Conservation (phyloP, 1,284 basidiomycete genomes). For the Wallemia hederae region DNA sequence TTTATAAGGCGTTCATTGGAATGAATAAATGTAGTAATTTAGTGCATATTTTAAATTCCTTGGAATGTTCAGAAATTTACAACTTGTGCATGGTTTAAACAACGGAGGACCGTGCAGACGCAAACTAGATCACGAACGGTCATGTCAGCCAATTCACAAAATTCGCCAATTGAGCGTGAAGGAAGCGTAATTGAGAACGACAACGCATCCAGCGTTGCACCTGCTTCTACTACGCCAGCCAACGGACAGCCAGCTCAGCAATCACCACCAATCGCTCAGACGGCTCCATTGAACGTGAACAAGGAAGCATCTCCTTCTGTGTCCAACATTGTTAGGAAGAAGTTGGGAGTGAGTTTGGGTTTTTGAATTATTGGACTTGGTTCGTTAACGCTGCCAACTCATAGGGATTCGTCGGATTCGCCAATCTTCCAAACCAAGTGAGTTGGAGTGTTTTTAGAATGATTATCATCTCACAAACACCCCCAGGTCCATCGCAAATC, state of each 20-base stretch:
- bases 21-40: neutral
- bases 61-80: neutral
- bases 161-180: too few species aligned
- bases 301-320: neutral
- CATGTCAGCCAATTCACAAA: too few species aligned
- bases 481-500: neutral
- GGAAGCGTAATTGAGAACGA: neutral
- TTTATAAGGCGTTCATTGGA: neutral
- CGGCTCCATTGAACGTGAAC: neutral
- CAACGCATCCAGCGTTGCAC: neutral
- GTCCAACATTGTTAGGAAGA: neutral
- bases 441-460: conserved; percentile 74
- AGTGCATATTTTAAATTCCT: neutral
- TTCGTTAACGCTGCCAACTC: conserved; percentile 1
- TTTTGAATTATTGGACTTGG: neutral
- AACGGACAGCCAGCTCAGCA: too few species aligned
- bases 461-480: neutral
- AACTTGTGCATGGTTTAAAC: too few species aligned
- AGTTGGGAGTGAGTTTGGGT: neutral
- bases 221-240: neutral
- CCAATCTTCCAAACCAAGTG: conserved; percentile 88
- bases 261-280: neutral
- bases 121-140: neutral
- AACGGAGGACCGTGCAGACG: neutral
- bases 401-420: conserved; percentile 30